phyloP scores from a whole-genome alignment of 2,329 filamentous ascomycete species.

The Helotiales sp. region DNA sequence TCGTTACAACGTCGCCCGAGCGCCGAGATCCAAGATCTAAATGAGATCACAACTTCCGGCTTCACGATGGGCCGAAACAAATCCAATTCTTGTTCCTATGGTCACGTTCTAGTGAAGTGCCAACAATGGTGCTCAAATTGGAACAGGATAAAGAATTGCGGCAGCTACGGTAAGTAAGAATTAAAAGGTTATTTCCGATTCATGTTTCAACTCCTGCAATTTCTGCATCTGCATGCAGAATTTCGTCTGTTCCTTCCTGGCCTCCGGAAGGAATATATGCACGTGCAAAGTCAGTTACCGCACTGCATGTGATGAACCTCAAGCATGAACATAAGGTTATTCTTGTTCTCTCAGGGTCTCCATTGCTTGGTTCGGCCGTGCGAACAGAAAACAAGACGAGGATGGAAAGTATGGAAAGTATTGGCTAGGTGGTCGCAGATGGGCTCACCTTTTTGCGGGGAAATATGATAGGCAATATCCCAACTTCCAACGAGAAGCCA shows the following conservation, averaged over 20 bases:
- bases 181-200: not conserved
- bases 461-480: not conserved
- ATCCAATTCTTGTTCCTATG: not conserved
- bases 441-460: not conserved
- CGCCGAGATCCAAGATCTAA: not conserved
- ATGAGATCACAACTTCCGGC: slow-evolving; percentile 6
- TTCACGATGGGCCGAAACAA: slow-evolving; percentile 17
- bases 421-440: too few species aligned
- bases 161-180: not conserved
- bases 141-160: not conserved
- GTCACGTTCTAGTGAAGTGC: too few species aligned
- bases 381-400: not conserved
- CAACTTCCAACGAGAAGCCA: not conserved
- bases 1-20: not conserved
- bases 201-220: not conserved
- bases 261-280: not conserved
- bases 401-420: not conserved
- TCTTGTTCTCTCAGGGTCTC: not conserved
- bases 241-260: not conserved
- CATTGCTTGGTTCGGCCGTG: not conserved
- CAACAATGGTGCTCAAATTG: slow-evolving; percentile 4
- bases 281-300: not conserved
- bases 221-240: not conserved
- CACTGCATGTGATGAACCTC: not conserved
- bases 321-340: not conserved